phyloP scores from a whole-genome alignment of 176 grass and related monocot species.

The Sorghum bicolor region Sorghum_bicolor_NCBIv3 NC_012873.2:5582001-5582500 shows the following conservation, averaged over 20 bases:
- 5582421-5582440: background rate
- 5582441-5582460: background rate
- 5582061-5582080: background rate
- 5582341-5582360: background rate
- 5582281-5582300: slow-evolving; percentile 26
- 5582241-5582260: slow-evolving; percentile 42
- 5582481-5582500: background rate
- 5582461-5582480: background rate
- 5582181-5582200: slow-evolving; percentile 53
- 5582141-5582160: slow-evolving; percentile 53
- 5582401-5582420: background rate
- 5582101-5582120: slow-evolving; percentile 96
- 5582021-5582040: slow-evolving; percentile 21
- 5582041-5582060: slow-evolving; percentile 36
- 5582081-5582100: slow-evolving; percentile 81
- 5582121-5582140: slow-evolving; percentile 91
- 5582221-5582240: slow-evolving; percentile 45
- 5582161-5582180: slow-evolving; percentile 31
- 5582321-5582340: background rate
- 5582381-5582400: background rate
- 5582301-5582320: background rate
- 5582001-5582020: slow-evolving; percentile 35
- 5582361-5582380: background rate
- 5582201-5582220: slow-evolving; percentile 56
- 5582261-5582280: slow-evolving; percentile 83